Percentiles rank a stretch among this genome's conserved stretches.
Evolutionary conservation across 495 filamentous ascomycete species (phyloP).

Genomic region (Penicillium subrubescens): DNA sequence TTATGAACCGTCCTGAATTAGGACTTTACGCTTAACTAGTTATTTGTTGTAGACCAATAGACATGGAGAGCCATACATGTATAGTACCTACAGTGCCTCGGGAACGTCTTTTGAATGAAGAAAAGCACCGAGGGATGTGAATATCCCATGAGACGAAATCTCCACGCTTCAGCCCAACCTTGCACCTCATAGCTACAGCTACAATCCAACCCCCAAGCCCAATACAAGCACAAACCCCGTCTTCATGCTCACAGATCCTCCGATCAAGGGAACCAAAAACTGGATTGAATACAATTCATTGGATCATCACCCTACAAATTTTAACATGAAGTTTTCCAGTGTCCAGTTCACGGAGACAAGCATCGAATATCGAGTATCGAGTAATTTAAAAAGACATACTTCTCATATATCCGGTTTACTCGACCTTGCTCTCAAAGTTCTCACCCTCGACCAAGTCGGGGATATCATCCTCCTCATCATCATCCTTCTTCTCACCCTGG

Average conservation of each 20-base stretch:
- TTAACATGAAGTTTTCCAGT: background rate
- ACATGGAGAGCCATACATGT: too few species aligned
- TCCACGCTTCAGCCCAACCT: background rate
- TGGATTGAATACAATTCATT: slow-evolving; percentile 31
- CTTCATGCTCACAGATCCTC: too few species aligned
- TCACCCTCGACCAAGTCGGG: slow-evolving; percentile 93
- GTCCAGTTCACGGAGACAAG: background rate
- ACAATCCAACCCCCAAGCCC: too few species aligned
- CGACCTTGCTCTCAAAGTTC: slow-evolving; percentile 95
- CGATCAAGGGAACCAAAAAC: too few species aligned
- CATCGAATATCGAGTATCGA: background rate
- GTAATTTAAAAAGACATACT: background rate
- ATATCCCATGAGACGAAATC: background rate
- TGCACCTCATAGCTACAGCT: too few species aligned
- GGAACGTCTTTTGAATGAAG: background rate
- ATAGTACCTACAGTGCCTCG: background rate
- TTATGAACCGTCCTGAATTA: slow-evolving; percentile 20
- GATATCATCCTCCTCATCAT: slow-evolving; percentile 83
- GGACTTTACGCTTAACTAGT: slow-evolving; percentile 1
- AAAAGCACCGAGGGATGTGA: background rate
- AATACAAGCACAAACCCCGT: too few species aligned
- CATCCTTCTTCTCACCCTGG: slow-evolving; percentile 75
- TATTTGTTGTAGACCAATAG: background rate
- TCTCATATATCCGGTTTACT: slow-evolving; percentile 37
- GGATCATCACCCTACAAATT: slow-evolving; percentile 17